phyloP scores from a whole-genome alignment of 495 filamentous ascomycete genomes.

The Penicillium samsonianum region DNA sequence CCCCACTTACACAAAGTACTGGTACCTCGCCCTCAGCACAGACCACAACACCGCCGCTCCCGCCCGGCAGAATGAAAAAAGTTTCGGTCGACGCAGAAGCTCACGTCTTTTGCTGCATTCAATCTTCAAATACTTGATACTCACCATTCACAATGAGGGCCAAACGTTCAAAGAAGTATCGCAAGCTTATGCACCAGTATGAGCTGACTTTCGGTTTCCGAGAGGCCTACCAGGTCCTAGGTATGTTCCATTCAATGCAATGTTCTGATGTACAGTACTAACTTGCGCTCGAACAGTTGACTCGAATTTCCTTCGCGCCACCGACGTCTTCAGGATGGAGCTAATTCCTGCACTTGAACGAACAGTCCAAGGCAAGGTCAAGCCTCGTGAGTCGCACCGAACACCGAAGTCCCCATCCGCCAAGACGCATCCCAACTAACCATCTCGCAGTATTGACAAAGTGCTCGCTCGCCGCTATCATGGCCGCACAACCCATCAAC shows the following conservation, averaged over 20 bases:
- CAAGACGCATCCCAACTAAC: conserved; percentile 13
- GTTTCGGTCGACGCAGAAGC: conserved; percentile 31
- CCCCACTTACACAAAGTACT: conserved; percentile 5
- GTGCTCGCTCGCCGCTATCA: conserved; percentile 53
- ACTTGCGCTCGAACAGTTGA: conserved; percentile 56
- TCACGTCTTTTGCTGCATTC: conserved; percentile 12
- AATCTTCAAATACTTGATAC: conserved; percentile 21
- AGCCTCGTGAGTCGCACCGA: conserved; percentile 63
- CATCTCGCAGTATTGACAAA: conserved; percentile 57
- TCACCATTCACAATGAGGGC: conserved; percentile 66
- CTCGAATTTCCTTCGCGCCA: conserved; percentile 73
- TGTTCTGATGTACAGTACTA: conserved; percentile 10
- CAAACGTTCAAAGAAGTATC: conserved; percentile 92
- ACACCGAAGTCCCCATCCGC: conserved; percentile 2
- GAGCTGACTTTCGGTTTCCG: conserved; percentile 80
- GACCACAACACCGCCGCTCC: conserved; percentile 30
- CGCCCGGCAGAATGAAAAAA: conserved; percentile 52
- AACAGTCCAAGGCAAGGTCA: conserved; percentile 77
- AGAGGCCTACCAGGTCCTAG: conserved; percentile 88
- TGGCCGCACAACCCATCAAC: conserved; percentile 47
- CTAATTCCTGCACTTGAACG: conserved; percentile 68
- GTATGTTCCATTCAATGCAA: conserved; percentile 40
- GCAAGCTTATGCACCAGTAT: conserved; percentile 94
- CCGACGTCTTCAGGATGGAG: conserved; percentile 78
- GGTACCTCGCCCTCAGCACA: conserved; percentile 22